A percentile compares a stretch with the other conserved stretches of the same genome.
phyloP scores from a whole-genome alignment of 2,329 filamentous ascomycete species.

The Fusarium virguliforme region DNA sequence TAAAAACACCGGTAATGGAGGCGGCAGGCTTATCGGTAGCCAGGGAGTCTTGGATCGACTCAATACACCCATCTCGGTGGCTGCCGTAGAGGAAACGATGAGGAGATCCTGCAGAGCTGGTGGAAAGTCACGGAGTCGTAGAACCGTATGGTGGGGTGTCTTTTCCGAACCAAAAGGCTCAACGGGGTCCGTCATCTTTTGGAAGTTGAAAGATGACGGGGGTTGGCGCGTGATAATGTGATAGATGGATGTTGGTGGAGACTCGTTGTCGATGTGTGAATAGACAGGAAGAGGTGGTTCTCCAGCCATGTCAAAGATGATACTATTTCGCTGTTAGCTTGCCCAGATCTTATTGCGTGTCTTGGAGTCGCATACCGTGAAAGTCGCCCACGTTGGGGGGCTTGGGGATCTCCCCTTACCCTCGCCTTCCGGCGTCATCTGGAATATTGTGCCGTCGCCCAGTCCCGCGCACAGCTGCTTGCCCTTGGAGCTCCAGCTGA shows the following conservation, averaged over 20 bases:
- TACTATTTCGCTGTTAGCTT: slow-evolving; percentile 64
- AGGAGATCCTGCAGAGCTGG: slow-evolving; percentile 87
- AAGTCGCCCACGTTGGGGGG: slow-evolving; percentile 78
- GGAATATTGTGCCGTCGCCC: slow-evolving; percentile 82
- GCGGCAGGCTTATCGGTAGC: slow-evolving; percentile 73
- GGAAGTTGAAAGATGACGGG: slow-evolving; percentile 76
- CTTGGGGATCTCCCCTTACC: slow-evolving; percentile 84
- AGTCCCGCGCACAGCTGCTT: slow-evolving; percentile 94
- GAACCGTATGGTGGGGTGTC: slow-evolving; percentile 82
- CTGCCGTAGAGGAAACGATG: slow-evolving; percentile 85
- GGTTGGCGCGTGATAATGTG: slow-evolving; percentile 82
- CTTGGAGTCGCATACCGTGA: slow-evolving; percentile 72
- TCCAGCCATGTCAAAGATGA: slow-evolving; percentile 90
- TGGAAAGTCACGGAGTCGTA: slow-evolving; percentile 84
- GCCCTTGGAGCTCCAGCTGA: slow-evolving; percentile 92
- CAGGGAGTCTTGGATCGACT: slow-evolving; percentile 81
- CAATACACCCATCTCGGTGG: slow-evolving; percentile 84
- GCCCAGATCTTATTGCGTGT: not conserved
- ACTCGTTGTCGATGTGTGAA: slow-evolving; percentile 79
- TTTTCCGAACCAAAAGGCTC: slow-evolving; percentile 78
- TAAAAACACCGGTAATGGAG: slow-evolving; percentile 78
- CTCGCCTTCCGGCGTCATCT: slow-evolving; percentile 87
- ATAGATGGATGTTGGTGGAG: slow-evolving; percentile 78
- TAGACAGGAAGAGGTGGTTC: slow-evolving; percentile 85
- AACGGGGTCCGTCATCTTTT: slow-evolving; percentile 82